Evolutionary conservation across 805 yeast species (phyloP), one percentile per base, ranked within the genome.

Genomic region (Soucietia sequanensis): DNA sequence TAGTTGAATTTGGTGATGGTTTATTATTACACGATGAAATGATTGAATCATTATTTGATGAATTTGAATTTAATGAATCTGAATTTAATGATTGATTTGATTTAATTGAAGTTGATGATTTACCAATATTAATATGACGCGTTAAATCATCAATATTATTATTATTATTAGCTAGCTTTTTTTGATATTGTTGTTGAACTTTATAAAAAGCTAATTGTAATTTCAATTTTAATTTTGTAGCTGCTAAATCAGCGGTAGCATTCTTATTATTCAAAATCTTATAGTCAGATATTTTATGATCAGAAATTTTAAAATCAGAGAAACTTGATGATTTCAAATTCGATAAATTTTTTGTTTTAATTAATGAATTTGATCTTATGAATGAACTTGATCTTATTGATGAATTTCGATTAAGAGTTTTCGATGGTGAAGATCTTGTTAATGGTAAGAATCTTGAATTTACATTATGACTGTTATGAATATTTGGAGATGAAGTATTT

Each of bases 201-300:
- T 66, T 68, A 50, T 58, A 64, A 24, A 66, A 45, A 2, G 74
- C 74, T 42, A 67, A 47, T 41, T 62, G 72, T 26, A 68, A 50
- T 46, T 66, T 67, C 38, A 67, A 53, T 51, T 65, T 68, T 47
- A 68, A 54, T 43, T 66, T 66, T 15, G 68, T 61, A 21, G 72
- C 74, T 8, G 70, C 69, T 48, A 65, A 54, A 19, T 62, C 65
- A 5, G 67, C 68, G 36, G 58, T 47, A 38, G 54, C 60, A 43
- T 52, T 60, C 20, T 44, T 45, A 44, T 33, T 29, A 14, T 29
- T 19, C 37, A 37, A 16, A 27, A 16, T 20, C 11, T 21, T 21
- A 21, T 21, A 21, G n/a, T n/a, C n/a, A n/a, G n/a, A n/a, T n/a
- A n/a, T n/a, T n/a, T n/a, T n/a, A n/a, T n/a, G n/a, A n/a, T n/a